These are phyloP conservation scores for Leersia perrieri DNA, from an alignment of 176 grass and related monocot genomes.

Conservation along the genomic window DNA sequence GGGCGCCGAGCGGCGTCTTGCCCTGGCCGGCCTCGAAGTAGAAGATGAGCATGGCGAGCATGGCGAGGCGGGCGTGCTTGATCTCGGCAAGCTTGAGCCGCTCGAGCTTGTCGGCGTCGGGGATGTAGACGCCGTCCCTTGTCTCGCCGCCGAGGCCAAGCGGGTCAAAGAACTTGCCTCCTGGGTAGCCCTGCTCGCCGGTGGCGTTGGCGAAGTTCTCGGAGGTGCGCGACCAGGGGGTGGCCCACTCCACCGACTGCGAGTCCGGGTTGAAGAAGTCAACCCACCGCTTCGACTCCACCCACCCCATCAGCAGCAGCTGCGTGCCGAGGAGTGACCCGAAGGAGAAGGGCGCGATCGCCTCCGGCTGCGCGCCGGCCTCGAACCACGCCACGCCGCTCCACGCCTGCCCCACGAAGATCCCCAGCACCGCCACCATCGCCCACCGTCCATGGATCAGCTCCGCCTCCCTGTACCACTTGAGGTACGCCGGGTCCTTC, in stretches of 20 bases:
- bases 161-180: slow-evolving; percentile 99
- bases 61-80: slow-evolving; percentile 90
- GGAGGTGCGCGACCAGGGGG: slow-evolving; percentile 85
- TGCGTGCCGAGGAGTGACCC: slow-evolving; percentile 86
- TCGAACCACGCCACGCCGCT: slow-evolving; percentile 97
- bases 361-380: slow-evolving; percentile 82
- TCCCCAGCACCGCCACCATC: slow-evolving; percentile 85
- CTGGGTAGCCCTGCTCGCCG: slow-evolving; percentile 88
- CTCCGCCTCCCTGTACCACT: slow-evolving; percentile 98
- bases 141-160: slow-evolving; percentile 61
- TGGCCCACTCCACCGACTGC: slow-evolving; percentile 89
- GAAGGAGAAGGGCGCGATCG: slow-evolving; percentile 94
- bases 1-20: slow-evolving; percentile 87
- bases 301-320: slow-evolving; percentile 98
- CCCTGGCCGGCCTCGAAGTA: slow-evolving; percentile 99
- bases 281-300: slow-evolving; percentile 96
- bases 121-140: slow-evolving; percentile 67
- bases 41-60: slow-evolving; percentile 98
- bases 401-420: slow-evolving; percentile 93
- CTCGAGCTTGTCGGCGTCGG: slow-evolving; percentile 81
- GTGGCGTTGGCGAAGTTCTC: slow-evolving; percentile 95
- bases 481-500: slow-evolving; percentile 96
- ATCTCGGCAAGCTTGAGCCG: slow-evolving; percentile 95
- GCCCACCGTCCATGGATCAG: slow-evolving; percentile 98
- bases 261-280: slow-evolving; percentile 99